These are phyloP conservation scores for Alternaria hordeiaustralica DNA, from an alignment of 2,329 filamentous ascomycete species.

Conservation along the genomic window DNA sequence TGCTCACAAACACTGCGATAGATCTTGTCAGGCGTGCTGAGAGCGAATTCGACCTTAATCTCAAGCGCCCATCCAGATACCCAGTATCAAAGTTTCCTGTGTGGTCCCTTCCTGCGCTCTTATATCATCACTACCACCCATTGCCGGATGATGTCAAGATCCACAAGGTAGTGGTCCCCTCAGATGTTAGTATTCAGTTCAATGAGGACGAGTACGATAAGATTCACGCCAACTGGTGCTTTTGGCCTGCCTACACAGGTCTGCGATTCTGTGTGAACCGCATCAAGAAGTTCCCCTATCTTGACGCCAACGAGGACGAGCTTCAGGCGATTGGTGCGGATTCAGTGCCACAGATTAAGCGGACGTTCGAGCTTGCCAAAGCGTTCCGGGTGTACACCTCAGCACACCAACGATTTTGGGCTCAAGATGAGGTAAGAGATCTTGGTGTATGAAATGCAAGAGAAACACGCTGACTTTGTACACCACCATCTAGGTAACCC, in stretches of 20 bases:
- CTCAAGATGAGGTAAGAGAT: background rate
- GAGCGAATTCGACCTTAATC: background rate
- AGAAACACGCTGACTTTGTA: background rate
- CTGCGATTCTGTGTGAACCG: background rate
- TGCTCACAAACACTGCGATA: background rate
- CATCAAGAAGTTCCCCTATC: background rate
- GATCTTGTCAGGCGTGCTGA: background rate
- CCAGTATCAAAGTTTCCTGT: background rate
- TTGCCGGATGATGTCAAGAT: background rate
- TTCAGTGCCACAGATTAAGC: background rate
- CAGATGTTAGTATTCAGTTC: background rate
- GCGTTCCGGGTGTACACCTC: background rate
- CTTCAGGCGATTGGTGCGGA: background rate
- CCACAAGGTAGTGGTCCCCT: background rate
- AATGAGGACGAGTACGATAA: background rate
- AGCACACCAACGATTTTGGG: background rate
- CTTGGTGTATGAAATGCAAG: background rate
- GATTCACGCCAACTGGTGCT: background rate
- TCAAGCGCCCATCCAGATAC: background rate
- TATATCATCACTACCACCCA: background rate
- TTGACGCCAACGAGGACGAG: background rate
- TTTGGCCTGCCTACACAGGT: background rate
- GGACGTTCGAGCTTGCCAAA: background rate
- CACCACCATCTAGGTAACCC: background rate
- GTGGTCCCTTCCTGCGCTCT: background rate